Conservation (phyloP, 192 early-diverging fungal species). For the Oehlia diaphana region DNA sequence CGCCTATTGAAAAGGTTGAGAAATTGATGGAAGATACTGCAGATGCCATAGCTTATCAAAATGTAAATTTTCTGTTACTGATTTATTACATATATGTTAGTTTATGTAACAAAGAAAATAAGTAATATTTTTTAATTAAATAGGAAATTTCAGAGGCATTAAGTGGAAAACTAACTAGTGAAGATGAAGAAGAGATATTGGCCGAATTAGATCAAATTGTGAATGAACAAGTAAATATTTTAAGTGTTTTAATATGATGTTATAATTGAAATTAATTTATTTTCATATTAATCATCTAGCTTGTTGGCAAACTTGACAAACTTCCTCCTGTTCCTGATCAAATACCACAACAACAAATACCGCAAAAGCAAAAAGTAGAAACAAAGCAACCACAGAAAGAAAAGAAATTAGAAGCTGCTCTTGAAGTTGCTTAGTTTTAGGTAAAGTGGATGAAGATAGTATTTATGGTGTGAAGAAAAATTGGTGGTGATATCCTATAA, state of each 20-base stretch:
- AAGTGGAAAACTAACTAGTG: conserved; percentile 66
- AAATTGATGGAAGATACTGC: conserved; percentile 94
- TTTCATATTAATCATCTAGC: neutral
- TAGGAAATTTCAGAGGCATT: conserved; percentile 84
- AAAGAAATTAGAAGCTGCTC: neutral
- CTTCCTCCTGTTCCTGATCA: neutral
- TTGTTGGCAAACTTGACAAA: neutral
- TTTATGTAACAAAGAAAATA: neutral
- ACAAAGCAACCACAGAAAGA: neutral
- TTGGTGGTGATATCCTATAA: no score
- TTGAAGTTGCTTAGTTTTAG: neutral
- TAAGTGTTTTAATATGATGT: neutral
- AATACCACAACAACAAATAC: neutral
- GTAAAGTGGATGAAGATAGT: no score
- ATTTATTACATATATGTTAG: neutral
- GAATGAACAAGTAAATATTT: conserved; percentile 6
- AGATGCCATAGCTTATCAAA: conserved; percentile 95
- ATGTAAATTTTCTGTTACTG: conserved; percentile 46
- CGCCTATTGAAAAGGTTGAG: conserved; percentile 89
- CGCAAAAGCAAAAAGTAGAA: neutral
- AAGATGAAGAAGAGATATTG: conserved; percentile 87
- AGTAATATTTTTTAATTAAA: neutral
- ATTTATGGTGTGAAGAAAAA: no score
- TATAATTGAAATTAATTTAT: neutral
- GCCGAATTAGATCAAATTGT: conserved; percentile 67